Evolutionary conservation across 202 grass and related monocot species (phyloP), one percentile per base, ranked within the genome.

Genomic region (Carex sylvatica): DNA sequence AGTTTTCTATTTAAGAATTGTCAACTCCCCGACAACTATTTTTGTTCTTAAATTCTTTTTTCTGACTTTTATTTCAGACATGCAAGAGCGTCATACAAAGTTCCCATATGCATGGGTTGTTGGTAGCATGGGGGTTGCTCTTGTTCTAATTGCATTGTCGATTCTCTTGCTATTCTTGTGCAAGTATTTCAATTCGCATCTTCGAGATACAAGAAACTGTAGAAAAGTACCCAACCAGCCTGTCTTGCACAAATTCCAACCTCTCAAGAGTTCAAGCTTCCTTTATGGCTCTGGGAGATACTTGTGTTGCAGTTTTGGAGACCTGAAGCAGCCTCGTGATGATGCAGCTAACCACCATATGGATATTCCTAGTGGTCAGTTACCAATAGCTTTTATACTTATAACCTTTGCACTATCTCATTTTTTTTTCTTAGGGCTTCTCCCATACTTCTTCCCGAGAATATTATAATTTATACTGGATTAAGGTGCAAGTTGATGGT

Each of bases 101-200:
- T 98, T 98, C 79, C 92, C 96, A 55, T 99, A 90, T 85, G 90
- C 86, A 79, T 99, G 96, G 96, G 93, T 99, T 84, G 85, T 99
- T 86, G 96, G 96, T 55, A 92, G 89, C 83, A 91, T 93, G 93
- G 96, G 89, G 69, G 84, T 92, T 85, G 89, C 91, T 66, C 88
- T 99, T 90, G 82, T 90, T 88, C 82, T 99, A 82, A 96, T 99
- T 79, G 88, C 82, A 56, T 16, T 95, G 70, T 85, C 84, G 78
- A 88, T 99, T 74, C 87, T 99, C 58, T 83, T 72, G 67, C 75
- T 91, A 85, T 55, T 92, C 22, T 78, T 87, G 24, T 93, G 83
- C 85, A 99, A 90, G 80, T 92, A 82, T 63, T 90, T 89, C 23
- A 74, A 86, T 24, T 64, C 80, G 52, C 87, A 90, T 81, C 33